phyloP scores from a whole-genome alignment of 257 asterid genomes.

The Nicotiana benthamiana region DNA sequence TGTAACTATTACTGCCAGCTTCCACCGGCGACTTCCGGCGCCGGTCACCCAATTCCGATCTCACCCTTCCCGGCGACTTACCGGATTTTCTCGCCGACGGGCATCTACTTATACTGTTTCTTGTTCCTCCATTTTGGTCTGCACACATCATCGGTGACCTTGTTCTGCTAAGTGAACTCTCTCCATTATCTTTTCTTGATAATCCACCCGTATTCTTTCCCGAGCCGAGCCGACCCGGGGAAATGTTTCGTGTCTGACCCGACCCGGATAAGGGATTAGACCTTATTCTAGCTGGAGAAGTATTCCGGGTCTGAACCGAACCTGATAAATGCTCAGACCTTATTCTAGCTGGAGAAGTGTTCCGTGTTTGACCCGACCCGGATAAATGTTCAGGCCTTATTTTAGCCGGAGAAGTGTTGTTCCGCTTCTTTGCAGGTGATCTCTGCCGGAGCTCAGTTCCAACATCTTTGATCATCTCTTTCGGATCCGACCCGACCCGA shows the following conservation, averaged over 20 bases:
- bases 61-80: slow-evolving; percentile 51
- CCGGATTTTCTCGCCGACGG: slow-evolving; percentile 37
- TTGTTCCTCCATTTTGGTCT: slow-evolving; percentile 18
- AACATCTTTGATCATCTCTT: neutral
- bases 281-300: slow-evolving; percentile 26
- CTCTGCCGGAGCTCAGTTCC: slow-evolving; percentile 30
- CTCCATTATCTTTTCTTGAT: slow-evolving; percentile 35
- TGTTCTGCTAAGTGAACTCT: slow-evolving; percentile 49
- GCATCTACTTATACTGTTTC: slow-evolving; percentile 30
- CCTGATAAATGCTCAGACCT: slow-evolving; percentile 40
- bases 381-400: neutral
- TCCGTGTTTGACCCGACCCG: neutral
- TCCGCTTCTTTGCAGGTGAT: slow-evolving; percentile 43
- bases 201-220: slow-evolving; percentile 13
- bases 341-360: slow-evolving; percentile 31
- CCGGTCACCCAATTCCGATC: slow-evolving; percentile 43
- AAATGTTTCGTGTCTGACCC: slow-evolving; percentile 34
- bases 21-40: slow-evolving; percentile 18
- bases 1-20: neutral
- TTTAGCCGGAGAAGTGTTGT: slow-evolving; percentile 25
- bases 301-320: slow-evolving; percentile 27
- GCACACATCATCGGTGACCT: slow-evolving; percentile 46
- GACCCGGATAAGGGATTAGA: slow-evolving; percentile 39
- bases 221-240: slow-evolving; percentile 31
- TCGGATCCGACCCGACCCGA: neutral